Conservation (phyloP, 2,329 filamentous ascomycete genomes). For the Diaporthe nobilis region DNA sequence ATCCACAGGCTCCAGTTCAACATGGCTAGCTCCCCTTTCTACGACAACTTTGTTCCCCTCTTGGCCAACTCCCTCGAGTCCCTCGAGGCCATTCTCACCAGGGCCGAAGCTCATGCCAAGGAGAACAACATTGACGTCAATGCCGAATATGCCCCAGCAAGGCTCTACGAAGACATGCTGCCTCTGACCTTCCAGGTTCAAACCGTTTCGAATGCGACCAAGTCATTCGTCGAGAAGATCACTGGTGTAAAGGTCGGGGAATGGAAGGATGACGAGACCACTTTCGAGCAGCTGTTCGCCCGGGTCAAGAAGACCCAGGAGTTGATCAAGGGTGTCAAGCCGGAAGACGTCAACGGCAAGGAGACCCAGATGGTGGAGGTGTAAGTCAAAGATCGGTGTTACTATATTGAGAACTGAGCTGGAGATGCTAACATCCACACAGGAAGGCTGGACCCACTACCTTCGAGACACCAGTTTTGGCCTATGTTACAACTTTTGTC, state of each 20-base stretch:
- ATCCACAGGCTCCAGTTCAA: not conserved
- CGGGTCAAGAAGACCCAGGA: slow-evolving; percentile 50
- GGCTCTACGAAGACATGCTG: slow-evolving; percentile 53
- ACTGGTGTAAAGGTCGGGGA: slow-evolving; percentile 44
- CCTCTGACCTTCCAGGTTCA: slow-evolving; percentile 55
- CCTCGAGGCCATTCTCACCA: slow-evolving; percentile 50
- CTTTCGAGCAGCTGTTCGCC: slow-evolving; percentile 50
- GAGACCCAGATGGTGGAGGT: slow-evolving; percentile 46
- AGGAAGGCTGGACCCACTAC: not conserved
- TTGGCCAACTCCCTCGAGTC: slow-evolving; percentile 46
- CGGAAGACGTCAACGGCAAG: slow-evolving; percentile 46
- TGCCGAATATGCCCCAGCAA: slow-evolving; percentile 44
- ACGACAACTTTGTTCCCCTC: slow-evolving; percentile 49
- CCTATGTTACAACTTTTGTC: slow-evolving; percentile 60
- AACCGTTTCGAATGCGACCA: slow-evolving; percentile 49
- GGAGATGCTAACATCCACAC: not conserved
- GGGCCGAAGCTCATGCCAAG: slow-evolving; percentile 49
- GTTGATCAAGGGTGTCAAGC: slow-evolving; percentile 48
- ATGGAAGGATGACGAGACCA: slow-evolving; percentile 51
- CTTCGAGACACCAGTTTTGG: slow-evolving; percentile 45
- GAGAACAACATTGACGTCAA: slow-evolving; percentile 46
- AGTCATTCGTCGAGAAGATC: slow-evolving; percentile 49
- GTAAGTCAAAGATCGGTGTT: slow-evolving; percentile 41
- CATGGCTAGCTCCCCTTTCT: slow-evolving; percentile 50
- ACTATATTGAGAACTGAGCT: not conserved